Base-by-base conservation (phyloP, 176 grass and related monocot species). In the Lolium multiflorum region DNA sequence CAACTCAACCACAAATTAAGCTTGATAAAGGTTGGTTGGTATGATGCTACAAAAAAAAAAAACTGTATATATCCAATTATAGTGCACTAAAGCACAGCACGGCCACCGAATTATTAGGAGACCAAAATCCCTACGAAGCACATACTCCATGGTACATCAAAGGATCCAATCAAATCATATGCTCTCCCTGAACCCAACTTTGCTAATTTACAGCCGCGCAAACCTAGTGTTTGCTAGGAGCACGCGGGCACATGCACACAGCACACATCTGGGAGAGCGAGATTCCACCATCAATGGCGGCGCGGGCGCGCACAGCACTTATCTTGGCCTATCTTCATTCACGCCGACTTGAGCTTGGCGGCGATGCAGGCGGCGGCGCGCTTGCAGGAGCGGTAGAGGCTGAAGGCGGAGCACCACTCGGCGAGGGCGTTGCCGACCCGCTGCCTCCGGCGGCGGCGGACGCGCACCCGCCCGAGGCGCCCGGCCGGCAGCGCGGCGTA, bases 371-470 rank as follows among this genome's bases (percentile, higher is more conserved):
- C 18, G 46, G 86, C 64, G 63, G 82, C 83, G 71, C 88, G 86
- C 78, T 92, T 92, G 86, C 82, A 92, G 70, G 90, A 92, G 61
- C 90, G 71, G 83, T 83, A 88, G 86, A 92, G 82, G 65, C 87
- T 85, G 31, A 92, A 82, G 46, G 65, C 48, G 77, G 82, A 88
- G 4, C 82, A 61, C 86, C 90, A 81, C 3, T 84, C 82, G 18
- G 82, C 86, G 63, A 88, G 70, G 5, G 77, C 63, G 82, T 84
- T 28, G 31, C 55, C 82, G 3, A 87, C 57, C 2, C 82, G 44
- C 82, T 60, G 41, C 18, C 69, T 50, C 4, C 60, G 47, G 3
- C 82, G 60, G 7, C 82, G 70, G 4, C 6, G 41, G 25, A 25
- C 24, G 2, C 89, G 73, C 7, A 63, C 26, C 50, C 11, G 60